Percentiles rank a stretch among this genome's conserved stretches.
Evolutionary conservation across 129 eudicot species (phyloP).

Genomic region (Ambrosia trifida): DNA sequence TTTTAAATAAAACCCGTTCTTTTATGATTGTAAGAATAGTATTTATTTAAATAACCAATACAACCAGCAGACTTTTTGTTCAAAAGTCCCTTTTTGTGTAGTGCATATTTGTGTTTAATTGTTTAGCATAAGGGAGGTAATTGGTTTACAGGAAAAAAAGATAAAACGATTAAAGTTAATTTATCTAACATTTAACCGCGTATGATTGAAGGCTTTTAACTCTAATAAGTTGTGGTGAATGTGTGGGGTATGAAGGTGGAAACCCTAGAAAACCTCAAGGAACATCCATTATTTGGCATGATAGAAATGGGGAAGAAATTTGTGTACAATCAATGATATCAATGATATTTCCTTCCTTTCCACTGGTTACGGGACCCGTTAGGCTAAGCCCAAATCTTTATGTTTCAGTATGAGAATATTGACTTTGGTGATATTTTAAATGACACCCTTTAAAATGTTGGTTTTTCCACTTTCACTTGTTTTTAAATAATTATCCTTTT

Average conservation of each 20-base stretch:
- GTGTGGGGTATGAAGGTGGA: conserved; percentile 28
- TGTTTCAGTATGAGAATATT: conserved; percentile 43
- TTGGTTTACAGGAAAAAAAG: neutral
- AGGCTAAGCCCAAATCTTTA: conserved; percentile 43
- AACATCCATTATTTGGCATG: conserved; percentile 39
- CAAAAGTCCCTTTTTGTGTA: neutral
- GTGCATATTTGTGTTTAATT: neutral
- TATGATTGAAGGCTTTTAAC: too few species aligned
- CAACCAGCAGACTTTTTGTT: neutral
- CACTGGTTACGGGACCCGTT: conserved; percentile 38
- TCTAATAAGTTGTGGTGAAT: neutral
- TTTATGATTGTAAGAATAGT: neutral
- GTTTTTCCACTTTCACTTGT: conserved; percentile 23
- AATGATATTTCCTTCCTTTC: conserved; percentile 34
- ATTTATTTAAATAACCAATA: neutral
- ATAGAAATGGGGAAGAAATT: conserved; percentile 36
- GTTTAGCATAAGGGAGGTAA: neutral
- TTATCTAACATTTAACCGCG: neutral
- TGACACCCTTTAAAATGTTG: conserved; percentile 31
- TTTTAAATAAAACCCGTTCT: too few species aligned
- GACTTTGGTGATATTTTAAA: conserved; percentile 31
- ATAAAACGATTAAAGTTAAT: neutral
- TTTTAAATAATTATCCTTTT: conserved; percentile 11
- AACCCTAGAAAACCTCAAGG: conserved; percentile 30
- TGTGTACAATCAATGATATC: conserved; percentile 24